Percentiles rank a stretch among this genome's conserved stretches.
phyloP scores from a whole-genome alignment of 2,329 filamentous ascomycete species.

The Colletotrichum cuscutae region DNA sequence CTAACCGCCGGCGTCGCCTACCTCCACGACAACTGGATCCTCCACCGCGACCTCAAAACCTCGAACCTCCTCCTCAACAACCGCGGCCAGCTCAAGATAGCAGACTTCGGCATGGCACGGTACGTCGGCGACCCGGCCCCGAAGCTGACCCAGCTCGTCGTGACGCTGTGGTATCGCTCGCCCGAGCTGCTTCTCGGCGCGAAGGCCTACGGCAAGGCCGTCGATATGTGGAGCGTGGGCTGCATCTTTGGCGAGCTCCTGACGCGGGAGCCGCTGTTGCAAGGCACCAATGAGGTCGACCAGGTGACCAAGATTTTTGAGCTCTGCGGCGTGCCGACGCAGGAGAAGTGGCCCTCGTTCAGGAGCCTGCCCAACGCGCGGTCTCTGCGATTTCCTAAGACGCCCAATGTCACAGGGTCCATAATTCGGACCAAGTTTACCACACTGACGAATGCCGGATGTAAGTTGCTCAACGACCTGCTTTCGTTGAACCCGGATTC shows the following conservation, averaged over 20 bases:
- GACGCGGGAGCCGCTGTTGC: constrained; percentile 82
- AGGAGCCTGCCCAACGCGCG: constrained; percentile 87
- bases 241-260: constrained; percentile 96
- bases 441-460: constrained; percentile 80
- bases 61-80: constrained; percentile 96
- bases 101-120: constrained; percentile 97
- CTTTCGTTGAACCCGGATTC: constrained; percentile 78
- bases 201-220: constrained; percentile 75
- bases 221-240: constrained; percentile 97
- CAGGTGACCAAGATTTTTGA: constrained; percentile 89
- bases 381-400: constrained; percentile 75
- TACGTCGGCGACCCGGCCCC: constrained; percentile 83
- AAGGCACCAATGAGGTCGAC: constrained; percentile 92
- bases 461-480: constrained; percentile 74
- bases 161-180: constrained; percentile 96
- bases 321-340: constrained; percentile 86
- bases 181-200: constrained; percentile 90
- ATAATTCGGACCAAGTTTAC: constrained; percentile 83
- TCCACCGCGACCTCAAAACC: constrained; percentile 94
- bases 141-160: constrained; percentile 89
- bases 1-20: constrained; percentile 83
- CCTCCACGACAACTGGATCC: constrained; percentile 89
- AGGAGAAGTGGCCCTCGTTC: constrained; percentile 87
- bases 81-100: constrained; percentile 92
- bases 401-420: constrained; percentile 53